Conservation (phyloP, 73 alveolate species). For the Paraurostyla sp. region DNA sequence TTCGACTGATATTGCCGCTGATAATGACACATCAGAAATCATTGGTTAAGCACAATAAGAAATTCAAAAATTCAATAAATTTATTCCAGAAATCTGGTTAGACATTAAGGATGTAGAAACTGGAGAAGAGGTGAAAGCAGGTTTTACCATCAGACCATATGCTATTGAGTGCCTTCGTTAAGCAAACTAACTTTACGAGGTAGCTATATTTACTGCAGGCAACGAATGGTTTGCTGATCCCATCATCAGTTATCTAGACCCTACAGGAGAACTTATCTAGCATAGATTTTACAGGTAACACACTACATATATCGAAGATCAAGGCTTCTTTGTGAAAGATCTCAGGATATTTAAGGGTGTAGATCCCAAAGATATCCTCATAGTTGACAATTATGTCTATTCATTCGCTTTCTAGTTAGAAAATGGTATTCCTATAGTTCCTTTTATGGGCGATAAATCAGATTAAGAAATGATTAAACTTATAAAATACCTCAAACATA, state of each 20-base stretch:
- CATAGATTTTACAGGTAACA: constrained; percentile 81
- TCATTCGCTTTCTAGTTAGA: constrained; percentile 77
- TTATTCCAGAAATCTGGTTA: constrained; percentile 38
- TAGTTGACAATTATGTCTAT: constrained; percentile 74
- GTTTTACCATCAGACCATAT: constrained; percentile 76
- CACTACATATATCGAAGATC: constrained; percentile 67
- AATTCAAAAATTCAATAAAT: not conserved
- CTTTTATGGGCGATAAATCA: constrained; percentile 73
- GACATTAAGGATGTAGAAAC: constrained; percentile 34
- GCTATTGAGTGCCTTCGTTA: constrained; percentile 73
- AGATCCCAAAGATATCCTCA: constrained; percentile 63
- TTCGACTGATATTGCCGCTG: too few relatives aligned
- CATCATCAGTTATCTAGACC: constrained; percentile 81
- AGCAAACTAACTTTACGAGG: constrained; percentile 79
- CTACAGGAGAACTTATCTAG: constrained; percentile 77
- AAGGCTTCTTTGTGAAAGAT: constrained; percentile 72
- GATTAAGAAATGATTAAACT: constrained; percentile 73
- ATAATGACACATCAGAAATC: too few relatives aligned
- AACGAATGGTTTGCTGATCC: constrained; percentile 82
- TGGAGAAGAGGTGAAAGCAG: constrained; percentile 55
- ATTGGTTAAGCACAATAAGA: too few relatives aligned
- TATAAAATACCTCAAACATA: constrained; percentile 27
- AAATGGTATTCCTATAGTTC: constrained; percentile 83
- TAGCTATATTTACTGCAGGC: constrained; percentile 86
- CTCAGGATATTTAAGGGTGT: constrained; percentile 64